A percentile compares a stretch with the other conserved stretches of the same genome.
These are phyloP conservation scores for Pestalotiopsis sp. DNA, from an alignment of 2,329 filamentous ascomycete genomes.

Conservation along the genomic window DNA sequence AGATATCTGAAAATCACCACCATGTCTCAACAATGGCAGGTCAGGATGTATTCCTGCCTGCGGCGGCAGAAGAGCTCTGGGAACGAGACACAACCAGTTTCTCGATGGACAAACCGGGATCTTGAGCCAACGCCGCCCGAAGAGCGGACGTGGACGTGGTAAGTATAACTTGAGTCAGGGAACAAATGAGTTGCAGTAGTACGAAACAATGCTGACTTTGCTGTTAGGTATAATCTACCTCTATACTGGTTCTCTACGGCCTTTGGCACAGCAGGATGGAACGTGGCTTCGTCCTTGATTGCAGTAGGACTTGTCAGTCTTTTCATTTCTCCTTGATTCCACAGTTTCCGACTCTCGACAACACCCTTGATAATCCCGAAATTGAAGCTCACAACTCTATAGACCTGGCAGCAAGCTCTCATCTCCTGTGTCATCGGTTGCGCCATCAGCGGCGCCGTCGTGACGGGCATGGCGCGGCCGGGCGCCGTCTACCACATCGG, in stretches of 20 bases:
- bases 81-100: background rate
- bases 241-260: background rate
- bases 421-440: constrained; percentile 27
- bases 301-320: constrained; percentile 23
- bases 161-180: background rate
- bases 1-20: background rate
- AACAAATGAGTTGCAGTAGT: background rate
- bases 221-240: background rate
- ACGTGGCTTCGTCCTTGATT: constrained; percentile 29
- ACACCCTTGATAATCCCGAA: background rate
- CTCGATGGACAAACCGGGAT: background rate
- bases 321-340: background rate
- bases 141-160: background rate
- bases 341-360: background rate
- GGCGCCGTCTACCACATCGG: constrained; percentile 29
- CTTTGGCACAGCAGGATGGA: constrained; percentile 32
- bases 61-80: background rate
- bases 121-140: background rate
- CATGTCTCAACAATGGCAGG: background rate
- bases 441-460: constrained; percentile 23
- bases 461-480: constrained; percentile 23
- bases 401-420: constrained; percentile 28
- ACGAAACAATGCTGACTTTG: background rate
- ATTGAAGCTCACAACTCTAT: background rate
- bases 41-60: background rate